Base-by-base conservation (phyloP, 164 flowering plant genomes). In the Stephania cephalantha region DNA sequence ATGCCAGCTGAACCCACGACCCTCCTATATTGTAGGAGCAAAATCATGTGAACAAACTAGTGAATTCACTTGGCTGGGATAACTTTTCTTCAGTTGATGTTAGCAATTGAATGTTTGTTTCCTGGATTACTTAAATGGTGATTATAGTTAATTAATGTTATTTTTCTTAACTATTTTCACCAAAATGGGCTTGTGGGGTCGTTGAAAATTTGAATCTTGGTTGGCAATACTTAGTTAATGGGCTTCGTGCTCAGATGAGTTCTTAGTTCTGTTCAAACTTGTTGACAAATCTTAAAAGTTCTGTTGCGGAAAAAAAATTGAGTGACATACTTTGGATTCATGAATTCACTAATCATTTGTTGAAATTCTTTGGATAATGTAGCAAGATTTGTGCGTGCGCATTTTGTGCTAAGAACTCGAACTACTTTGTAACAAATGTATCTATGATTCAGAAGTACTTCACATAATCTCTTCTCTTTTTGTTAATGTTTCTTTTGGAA, bases 21-120 rank as follows among this genome's bases (percentile, higher is more conserved):
- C 42, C 15, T 75, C 72, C 50, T 66, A 79, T 46, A 25, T 72
- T 76, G 75, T 77, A 79, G 86, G 83, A 82, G 42, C 66, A 71
- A 71, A 69, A 75, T 73, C 83, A 83, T 81, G 88, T 84, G 64
- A 79, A 73, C 46, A 84, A 81, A 75, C 69, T 74, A 70, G 82
- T 78, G 77, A 79, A 67, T 66, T 79, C 83, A 53, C 55, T 69
- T 46, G 81, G 79, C 11, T 78, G 82, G 82, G 84, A 83, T 11
- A 83, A 80, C 79, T 82, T 84, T 74, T 73, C 81, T 30, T 74
- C 76, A 75, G 76, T 69, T 68, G 75, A 78, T 71, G 69, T 83
- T 18, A 74, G 72, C 15, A 74, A 82, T 61, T 69, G 65, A 81
- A 75, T 79, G 22, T 75, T 63, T 71, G 7, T 65, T 52, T 68